Evolutionary conservation across 106 monocot species (phyloP), one percentile per base, ranked within the genome.

Genomic region (Dendrobium chrysotoxum): DNA sequence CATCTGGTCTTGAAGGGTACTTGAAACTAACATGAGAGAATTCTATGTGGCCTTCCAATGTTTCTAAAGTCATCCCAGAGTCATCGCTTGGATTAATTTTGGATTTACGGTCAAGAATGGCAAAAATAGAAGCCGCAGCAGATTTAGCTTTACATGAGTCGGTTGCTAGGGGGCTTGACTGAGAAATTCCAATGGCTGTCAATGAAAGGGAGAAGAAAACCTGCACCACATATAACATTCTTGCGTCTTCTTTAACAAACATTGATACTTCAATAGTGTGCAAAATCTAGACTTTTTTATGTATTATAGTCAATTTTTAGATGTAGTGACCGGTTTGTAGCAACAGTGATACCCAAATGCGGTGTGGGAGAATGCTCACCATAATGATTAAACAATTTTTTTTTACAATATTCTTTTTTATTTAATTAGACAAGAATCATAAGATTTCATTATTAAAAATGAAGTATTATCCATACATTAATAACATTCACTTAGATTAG

Each of bases 101-200:
- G 23, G 91, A 88, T 45, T 88, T 86, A 1, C 80, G 79, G 53
- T 88, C 88, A 15, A 91, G 86, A 78, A 91, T 74, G 64, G 84
- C 84, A 78, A 91, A 88, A 10, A 91, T 82, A 28, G 91, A 88
- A 47, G 86, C 84, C 30, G 86, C 80, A 26, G 91, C 85, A 46
- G 91, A 88, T 42, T 86, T 84, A 15, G 91, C 91, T 84, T 88
- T 88, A 25, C 25, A 75, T n/a, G 86, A 66, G 82, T 91, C 88
- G 35, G 86, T 86, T 44, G 84, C 86, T 15, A 88, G 41, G 35
- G 77, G 80, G 82, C 86, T 91, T 40, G 83, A 86, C 26, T 88
- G 86, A 53, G 88, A 86, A 70, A 88, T 78, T 61, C 79, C 88
- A 54, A 86, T 57, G 3, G 86, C 88, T 42, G 86, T 84, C 86